Evolutionary conservation across 352 stramenopile species (phyloP), one percentile per base, ranked within the genome.

Genomic region (Peronospora destructor): DNA sequence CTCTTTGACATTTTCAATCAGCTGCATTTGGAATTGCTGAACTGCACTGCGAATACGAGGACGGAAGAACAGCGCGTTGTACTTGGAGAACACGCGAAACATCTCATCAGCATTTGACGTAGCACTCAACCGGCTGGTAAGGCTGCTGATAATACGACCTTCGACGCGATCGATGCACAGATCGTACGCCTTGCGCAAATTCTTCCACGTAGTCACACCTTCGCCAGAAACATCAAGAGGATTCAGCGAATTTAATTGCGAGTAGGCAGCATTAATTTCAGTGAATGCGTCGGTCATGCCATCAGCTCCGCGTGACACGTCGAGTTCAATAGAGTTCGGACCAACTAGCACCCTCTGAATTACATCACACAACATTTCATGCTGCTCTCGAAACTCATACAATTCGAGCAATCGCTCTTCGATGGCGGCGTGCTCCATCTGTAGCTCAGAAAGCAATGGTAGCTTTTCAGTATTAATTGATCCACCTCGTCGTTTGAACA

Each of bases 11-110:
- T 97, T 98, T 53, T 96, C 91, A 52, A 99, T 98, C 6, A 99
- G 78, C 55, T 97, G 88, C 65, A 98, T 95, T 62, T 99, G 96
- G 65, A 98, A 99, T 77, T 99, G 95, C 56, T 99, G 97, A 23
- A 99, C 96, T 4, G 96, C 95, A 25, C 78, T 92, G 17, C 87
- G 87, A 57, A 97, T 96, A 13, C 95, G 87, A 36, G 94, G 95
- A 11, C 96, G 86, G 40, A 97, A 96, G 57, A 99, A 95, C 21
- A 99, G 82, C 33, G 94, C 89, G 49, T 98, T 99, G 74, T 99
- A 99, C 56, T 96, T 95, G 13, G 88, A 94, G 57, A 99, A 99
- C 4, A 99, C 94, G 8, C 85, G 76, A 48, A 97, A 97, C 91
- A 97, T 97, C 51, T 97, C 88, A 51, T 98, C 92, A 3, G 97